Base-by-base conservation (phyloP, 257 asterid genomes). In the Plantago ovata region DNA sequence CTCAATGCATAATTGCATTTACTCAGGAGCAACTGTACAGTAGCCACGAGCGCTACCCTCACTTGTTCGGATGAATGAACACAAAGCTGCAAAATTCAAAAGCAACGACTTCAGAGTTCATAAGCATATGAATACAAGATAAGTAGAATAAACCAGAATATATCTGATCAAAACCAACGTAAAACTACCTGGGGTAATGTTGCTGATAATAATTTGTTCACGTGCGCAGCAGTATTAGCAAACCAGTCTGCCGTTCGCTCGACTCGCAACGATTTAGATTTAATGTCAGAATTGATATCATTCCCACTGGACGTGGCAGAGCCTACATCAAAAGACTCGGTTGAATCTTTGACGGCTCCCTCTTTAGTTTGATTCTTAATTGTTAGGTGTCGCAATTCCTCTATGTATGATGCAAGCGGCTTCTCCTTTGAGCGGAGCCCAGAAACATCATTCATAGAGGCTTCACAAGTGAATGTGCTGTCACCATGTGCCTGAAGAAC, bases 131-230 rank as follows among this genome's bases (percentile, higher is more conserved):
- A 60, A 41, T 22, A 46, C 59, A 52, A 38, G 43, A 47, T 58
- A 61, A 55, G 28, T 15, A 33, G 55, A 54, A 59, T 44, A 18
- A 53, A 14, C 53, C 13, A 54, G 44, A 21, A 16, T 43, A 69
- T 55, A 56, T 56, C 38, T 44, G 39, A 51, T 62, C 15, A 53
- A 24, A 72, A 61, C 38, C 65, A 57, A 59, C 61, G 10, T 47
- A 63, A 24, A 72, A 90, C 69, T 82, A 92, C 98, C 61, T 79
- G 80, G 38, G 99, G 99, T 78, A 80, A 93, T 38, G 99, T 84
- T 70, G 88, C 82, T 65, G 84, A 84, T 42, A 93, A 61, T 52
- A 93, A 83, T 69, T 78, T 89, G 72, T 86, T 81, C 56, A 93
- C 84, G 65, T 82, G 94, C 42, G 70, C 68, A 48, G 95, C 75